Conservation (phyloP, 1,284 basidiomycete genomes). For the Prillingera fragicola region DNA sequence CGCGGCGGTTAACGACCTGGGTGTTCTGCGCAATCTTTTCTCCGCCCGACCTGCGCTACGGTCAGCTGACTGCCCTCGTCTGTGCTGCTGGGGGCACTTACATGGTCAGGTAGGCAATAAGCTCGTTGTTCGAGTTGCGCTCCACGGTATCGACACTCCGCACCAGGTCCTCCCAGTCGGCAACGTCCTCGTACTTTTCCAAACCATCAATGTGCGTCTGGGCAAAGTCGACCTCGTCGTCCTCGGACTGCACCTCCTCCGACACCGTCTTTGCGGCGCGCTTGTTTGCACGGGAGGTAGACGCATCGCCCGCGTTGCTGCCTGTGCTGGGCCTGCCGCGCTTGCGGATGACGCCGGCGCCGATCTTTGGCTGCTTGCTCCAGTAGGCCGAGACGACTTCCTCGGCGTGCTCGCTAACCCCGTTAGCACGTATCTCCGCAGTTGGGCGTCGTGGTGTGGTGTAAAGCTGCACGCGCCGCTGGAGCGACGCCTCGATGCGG, state of each 20-base stretch:
- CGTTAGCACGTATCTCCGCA: no score
- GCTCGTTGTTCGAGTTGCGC: slow-evolving; percentile 20
- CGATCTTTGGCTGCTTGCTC: slow-evolving; percentile 19
- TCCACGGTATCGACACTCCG: slow-evolving; percentile 40
- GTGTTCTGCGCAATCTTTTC: slow-evolving; percentile 27
- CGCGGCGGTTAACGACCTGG: slow-evolving; percentile 33
- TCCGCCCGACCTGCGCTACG: slow-evolving; percentile 30
- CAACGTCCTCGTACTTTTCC: slow-evolving; percentile 34
- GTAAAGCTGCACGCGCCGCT: slow-evolving; percentile 11
- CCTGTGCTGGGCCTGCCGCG: slow-evolving; percentile 22
- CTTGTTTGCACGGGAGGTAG: slow-evolving; percentile 40
- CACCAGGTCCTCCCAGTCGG: slow-evolving; percentile 44
- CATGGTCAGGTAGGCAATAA: slow-evolving; percentile 44
- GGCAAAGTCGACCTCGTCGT: slow-evolving; percentile 55
- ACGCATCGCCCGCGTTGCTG: slow-evolving; percentile 1
- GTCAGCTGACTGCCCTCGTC: slow-evolving; percentile 1
- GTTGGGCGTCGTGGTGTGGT: no score
- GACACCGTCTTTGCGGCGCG: slow-evolving; percentile 11
- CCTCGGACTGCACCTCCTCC: slow-evolving; percentile 19
- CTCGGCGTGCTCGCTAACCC: slow-evolving; percentile 32
- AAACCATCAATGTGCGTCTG: slow-evolving; percentile 33
- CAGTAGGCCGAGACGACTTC: slow-evolving; percentile 38
- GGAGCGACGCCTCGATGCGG: no score
- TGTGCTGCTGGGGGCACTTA: slow-evolving; percentile 21
- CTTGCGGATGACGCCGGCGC: slow-evolving; percentile 13